Evolutionary conservation across 1,284 basidiomycete species (phyloP).

Genomic region (Cystobasidium pallidum): DNA sequence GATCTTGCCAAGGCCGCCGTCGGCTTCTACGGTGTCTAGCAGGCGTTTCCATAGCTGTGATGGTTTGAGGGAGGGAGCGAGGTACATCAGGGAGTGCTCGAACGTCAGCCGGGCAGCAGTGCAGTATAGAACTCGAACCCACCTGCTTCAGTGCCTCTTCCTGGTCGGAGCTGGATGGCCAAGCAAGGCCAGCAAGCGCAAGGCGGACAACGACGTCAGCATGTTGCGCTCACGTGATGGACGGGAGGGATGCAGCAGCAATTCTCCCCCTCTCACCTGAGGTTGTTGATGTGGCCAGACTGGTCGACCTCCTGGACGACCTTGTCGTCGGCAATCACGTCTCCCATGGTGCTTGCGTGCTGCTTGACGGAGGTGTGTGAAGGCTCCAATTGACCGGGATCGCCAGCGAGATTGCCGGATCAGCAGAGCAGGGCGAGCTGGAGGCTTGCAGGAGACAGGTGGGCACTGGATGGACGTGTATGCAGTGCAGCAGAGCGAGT

Average conservation of each 20-base stretch:
- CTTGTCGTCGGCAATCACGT: constrained; percentile 20
- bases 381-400: neutral
- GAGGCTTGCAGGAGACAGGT: too few species aligned
- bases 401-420: neutral
- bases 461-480: neutral
- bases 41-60: constrained; percentile 41
- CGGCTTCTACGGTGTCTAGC: constrained; percentile 18
- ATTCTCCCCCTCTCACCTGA: neutral
- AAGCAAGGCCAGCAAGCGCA: neutral
- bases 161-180: constrained; percentile 23
- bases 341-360: neutral
- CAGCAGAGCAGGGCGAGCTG: too few species aligned
- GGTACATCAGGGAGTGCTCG: too few species aligned
- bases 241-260: neutral
- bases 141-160: constrained; percentile 32
- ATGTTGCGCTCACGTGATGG: neutral
- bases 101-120: too few species aligned
- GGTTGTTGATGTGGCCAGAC: constrained; percentile 28
- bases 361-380: neutral
- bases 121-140: too few species aligned
- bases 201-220: neutral
- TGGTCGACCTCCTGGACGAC: constrained; percentile 22
- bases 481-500: neutral
- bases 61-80: neutral
- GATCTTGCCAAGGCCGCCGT: neutral